Base-by-base conservation (phyloP, 345 rosid genomes). In the Ceriops decandra region DNA sequence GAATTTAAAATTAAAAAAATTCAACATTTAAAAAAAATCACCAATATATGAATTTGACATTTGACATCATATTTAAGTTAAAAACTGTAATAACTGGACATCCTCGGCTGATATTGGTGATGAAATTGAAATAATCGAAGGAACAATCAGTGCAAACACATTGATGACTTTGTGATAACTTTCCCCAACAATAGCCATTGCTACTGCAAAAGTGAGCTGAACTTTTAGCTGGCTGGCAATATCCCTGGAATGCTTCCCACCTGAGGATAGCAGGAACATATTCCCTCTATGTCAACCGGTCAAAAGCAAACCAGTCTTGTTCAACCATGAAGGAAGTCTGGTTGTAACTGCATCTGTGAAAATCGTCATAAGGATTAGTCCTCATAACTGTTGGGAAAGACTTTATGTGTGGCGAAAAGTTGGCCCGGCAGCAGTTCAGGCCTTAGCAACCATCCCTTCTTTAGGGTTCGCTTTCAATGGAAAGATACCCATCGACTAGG, bases 341-440 rank as follows among this genome's bases (percentile, higher is more conserved):
- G 7, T 17, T 52, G 31, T 30, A 42, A 9, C 52, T 7, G 31
- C 30, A 10, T 1, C 1, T 6, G 4, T 10, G 10, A n/a, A 1
- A 20, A 7, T 2, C 15, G 19, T 0, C 4, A 10, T 11, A 1
- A 5, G 52, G 15, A 30, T 13, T 16, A 57, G 11, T 42, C 3
- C 3, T 30, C 71, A 68, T 68, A 3, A 4, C 8, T 19, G 16
- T 57, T 42, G 26, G 2, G 7, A 58, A 68, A n/a, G 72, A 47
- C 7, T 20, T 31, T 20, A 68, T 28, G 52, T 31, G 0, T 6
- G 72, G 72, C 17, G 72, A 65, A 60, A 68, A 30, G 15, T 58
- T 47, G 28, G 58, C 28, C 58, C 60, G 72, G n/a, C 64, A 68
- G 42, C 72, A 68, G 0, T 28, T 49, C 26, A 68, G 8, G 30